Evolutionary conservation across 257 asterid genomes (phyloP).

Genomic region (Scutellaria baicalensis): DNA sequence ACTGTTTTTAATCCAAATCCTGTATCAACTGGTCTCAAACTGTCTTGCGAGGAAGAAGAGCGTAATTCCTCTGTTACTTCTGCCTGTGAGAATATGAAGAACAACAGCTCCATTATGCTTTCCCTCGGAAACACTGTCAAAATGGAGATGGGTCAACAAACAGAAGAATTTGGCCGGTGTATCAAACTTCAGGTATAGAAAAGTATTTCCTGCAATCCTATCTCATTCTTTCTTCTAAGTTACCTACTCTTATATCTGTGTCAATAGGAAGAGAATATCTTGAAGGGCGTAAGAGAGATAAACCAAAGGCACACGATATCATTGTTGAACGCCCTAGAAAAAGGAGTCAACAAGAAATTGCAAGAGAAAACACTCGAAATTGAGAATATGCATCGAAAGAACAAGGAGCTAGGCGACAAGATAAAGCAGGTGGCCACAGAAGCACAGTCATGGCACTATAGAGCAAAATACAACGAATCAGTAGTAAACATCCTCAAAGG

Average conservation of each 20-base stretch:
- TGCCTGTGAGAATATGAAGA: constrained; percentile 36
- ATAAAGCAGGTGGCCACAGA: constrained; percentile 59
- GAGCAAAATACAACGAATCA: constrained; percentile 70
- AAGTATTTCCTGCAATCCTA: too few relatives aligned
- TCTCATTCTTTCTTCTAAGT: constrained; percentile 3
- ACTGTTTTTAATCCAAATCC: constrained; percentile 43
- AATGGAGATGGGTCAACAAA: constrained; percentile 51
- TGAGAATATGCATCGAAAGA: constrained; percentile 50
- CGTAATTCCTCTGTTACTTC: constrained; percentile 40
- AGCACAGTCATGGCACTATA: constrained; percentile 72
- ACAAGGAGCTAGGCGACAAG: constrained; percentile 52
- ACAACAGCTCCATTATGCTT: constrained; percentile 13
- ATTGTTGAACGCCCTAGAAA: constrained; percentile 37
- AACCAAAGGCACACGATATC: constrained; percentile 51
- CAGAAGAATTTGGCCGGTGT: constrained; percentile 40
- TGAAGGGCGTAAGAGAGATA: constrained; percentile 51
- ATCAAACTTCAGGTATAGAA: constrained; percentile 60
- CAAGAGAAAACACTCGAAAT: constrained; percentile 58
- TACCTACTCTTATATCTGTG: not conserved
- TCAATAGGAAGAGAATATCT: constrained; percentile 46
- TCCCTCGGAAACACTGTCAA: constrained; percentile 33
- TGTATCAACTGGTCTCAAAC: constrained; percentile 65
- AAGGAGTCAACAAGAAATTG: constrained; percentile 35
- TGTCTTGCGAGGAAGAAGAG: constrained; percentile 58
- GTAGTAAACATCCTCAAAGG: constrained; percentile 38